phyloP scores from a whole-genome alignment of 208 protist genomes.

The Trypanosoma theileri region DNA sequence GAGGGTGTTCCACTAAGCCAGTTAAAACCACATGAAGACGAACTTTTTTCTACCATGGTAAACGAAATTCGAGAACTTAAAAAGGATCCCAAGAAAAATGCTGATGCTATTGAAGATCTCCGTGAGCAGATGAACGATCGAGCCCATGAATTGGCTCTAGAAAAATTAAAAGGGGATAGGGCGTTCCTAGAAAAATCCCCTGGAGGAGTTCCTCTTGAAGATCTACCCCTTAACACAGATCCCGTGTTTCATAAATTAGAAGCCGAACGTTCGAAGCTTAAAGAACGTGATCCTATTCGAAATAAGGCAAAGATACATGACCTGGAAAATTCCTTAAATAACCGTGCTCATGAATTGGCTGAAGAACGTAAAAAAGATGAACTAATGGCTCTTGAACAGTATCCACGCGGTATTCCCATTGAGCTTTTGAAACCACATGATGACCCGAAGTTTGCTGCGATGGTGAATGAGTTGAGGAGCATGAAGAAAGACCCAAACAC shows the following conservation, averaged over 20 bases:
- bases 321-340: constrained; percentile 66
- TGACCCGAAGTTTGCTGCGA: constrained; percentile 49
- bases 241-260: constrained; percentile 65
- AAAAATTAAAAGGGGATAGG: constrained; percentile 43
- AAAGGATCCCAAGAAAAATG: constrained; percentile 53
- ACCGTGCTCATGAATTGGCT: constrained; percentile 60
- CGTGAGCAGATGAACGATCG: constrained; percentile 54
- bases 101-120: constrained; percentile 33
- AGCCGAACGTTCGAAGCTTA: constrained; percentile 64
- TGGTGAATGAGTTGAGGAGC: constrained; percentile 44
- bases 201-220: constrained; percentile 53
- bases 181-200: constrained; percentile 47
- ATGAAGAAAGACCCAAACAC: constrained; percentile 51
- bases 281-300: constrained; percentile 48
- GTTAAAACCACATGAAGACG: constrained; percentile 73
- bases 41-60: constrained; percentile 59
- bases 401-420: constrained; percentile 63
- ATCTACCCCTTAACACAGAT: constrained; percentile 67
- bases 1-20: constrained; percentile 47
- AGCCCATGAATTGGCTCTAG: constrained; percentile 39
- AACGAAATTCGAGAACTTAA: constrained; percentile 68
- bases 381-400: constrained; percentile 51
- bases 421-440: constrained; percentile 48
- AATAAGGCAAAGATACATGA: constrained; percentile 62
- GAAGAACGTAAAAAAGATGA: constrained; percentile 69